Evolutionary conservation across 108 stramenopile genomes (phyloP), one percentile per base, ranked within the genome.

Genomic region (Nitzschia palea): DNA sequence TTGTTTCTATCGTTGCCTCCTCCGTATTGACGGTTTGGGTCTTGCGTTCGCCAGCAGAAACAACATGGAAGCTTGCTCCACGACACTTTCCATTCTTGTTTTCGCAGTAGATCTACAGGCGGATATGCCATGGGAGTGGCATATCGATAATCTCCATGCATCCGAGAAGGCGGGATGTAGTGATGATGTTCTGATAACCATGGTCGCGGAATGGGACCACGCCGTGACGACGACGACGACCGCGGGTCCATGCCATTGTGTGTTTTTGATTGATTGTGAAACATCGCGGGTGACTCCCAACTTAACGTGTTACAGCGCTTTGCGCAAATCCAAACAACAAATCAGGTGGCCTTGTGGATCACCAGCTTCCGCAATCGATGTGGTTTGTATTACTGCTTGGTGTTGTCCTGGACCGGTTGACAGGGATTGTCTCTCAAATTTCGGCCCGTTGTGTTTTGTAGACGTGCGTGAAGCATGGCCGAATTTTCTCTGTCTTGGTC

Each of bases 161-260:
- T 36, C 40, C 10, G 15, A 20, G 1, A 18, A 18, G 36, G 59
- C 1, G 8, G 59, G 23, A 40, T n/a, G 27, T 60, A 43, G 1
- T 3, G 51, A 2, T 52, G 59, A 1, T 35, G 35, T 4, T 35
- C 32, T 17, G 51, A 17, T 12, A 65, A 28, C 65, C 65, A 65
- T 23, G 65, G 65, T 6, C 65, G 65, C 18, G 65, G 65, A 31
- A 65, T 65, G 1, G 65, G 65, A 14, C 32, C 65, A 2, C 45
- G 44, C 1, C 65, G 65, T 2, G 5, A 18, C 18, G 27, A 34
- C 0, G 59, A 40, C 5, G 31, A 31, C 33, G 40, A 26, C 26
- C 59, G 59, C n/a, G 23, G 59, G 37, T 37, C 59, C 59, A 60
- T 59, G 36, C 27, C 33, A 40, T 40, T 40, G 6, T 40, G 6